phyloP scores from a whole-genome alignment of 2,329 filamentous ascomycete genomes.

The Byssochlamys sp. region DNA sequence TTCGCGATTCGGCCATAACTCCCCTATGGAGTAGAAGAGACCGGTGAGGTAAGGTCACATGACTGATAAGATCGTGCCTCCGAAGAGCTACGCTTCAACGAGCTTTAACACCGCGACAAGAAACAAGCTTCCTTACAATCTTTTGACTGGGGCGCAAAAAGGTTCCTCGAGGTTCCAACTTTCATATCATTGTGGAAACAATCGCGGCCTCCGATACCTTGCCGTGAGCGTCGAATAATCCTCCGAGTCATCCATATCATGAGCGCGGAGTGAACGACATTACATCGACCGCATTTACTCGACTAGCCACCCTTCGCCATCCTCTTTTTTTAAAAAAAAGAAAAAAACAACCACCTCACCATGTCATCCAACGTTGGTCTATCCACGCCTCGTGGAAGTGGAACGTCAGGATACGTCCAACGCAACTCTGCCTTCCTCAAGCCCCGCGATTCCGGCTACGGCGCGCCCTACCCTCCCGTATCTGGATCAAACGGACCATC shows the following conservation, averaged over 20 bases:
- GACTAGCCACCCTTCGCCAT: not conserved
- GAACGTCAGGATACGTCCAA: constrained; percentile 95
- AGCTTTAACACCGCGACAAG: not conserved
- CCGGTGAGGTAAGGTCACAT: not conserved
- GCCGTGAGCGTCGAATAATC: no score
- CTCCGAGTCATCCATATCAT: not conserved
- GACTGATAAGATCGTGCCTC: not conserved
- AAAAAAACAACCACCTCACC: constrained; percentile 5
- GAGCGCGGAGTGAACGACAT: not conserved
- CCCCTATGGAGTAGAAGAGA: no score
- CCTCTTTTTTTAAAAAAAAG: not conserved
- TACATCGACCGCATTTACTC: not conserved
- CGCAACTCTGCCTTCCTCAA: constrained; percentile 83
- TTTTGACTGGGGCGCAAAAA: not conserved
- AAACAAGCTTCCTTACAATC: not conserved
- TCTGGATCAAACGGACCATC: constrained; percentile 31
- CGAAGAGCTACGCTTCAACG: not conserved
- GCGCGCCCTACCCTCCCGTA: constrained; percentile 58
- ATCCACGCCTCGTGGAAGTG: constrained; percentile 83
- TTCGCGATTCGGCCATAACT: no score
- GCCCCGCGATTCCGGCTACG: constrained; percentile 61
- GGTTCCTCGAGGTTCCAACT: not conserved
- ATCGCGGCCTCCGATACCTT: no score
- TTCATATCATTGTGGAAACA: not conserved
- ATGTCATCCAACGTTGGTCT: constrained; percentile 99